Conservation (phyloP, 306 rosid genomes). For the Casuarina cunninghamiana region DNA sequence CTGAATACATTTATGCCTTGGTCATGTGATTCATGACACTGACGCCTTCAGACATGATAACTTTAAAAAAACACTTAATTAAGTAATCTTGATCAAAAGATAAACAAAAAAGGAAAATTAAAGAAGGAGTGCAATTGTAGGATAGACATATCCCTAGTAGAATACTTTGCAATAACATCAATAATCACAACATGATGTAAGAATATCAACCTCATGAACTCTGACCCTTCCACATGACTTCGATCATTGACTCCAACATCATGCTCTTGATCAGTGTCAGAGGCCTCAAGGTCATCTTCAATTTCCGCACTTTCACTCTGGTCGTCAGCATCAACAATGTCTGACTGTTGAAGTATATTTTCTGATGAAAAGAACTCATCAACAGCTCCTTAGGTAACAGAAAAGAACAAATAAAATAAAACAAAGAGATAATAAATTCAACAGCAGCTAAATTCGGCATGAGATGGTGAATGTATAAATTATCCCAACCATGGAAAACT, state of each 20-base stretch:
- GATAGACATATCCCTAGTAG: background rate
- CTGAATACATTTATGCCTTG: background rate
- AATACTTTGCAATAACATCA: background rate
- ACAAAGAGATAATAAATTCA: background rate
- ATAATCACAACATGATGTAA: background rate
- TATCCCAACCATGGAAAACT: background rate
- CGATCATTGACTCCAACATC: conserved; percentile 29
- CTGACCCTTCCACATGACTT: conserved; percentile 35
- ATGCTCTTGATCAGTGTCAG: conserved; percentile 55
- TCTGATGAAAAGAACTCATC: conserved; percentile 34
- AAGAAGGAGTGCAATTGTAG: background rate
- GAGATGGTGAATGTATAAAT: background rate
- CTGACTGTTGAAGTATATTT: conserved; percentile 28
- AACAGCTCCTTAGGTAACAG: conserved; percentile 41
- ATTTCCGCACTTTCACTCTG: conserved; percentile 42
- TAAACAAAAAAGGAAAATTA: background rate
- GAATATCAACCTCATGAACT: conserved; percentile 46
- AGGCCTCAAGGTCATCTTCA: conserved; percentile 48
- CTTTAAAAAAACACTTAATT: background rate
- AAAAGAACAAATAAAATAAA: background rate
- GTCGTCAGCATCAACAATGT: conserved; percentile 29
- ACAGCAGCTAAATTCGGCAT: background rate
- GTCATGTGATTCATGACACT: background rate
- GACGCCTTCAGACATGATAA: background rate
- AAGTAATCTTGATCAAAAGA: background rate